phyloP scores from a whole-genome alignment of 176 grass and related monocot species.

The Neostapfia colusana region DNA sequence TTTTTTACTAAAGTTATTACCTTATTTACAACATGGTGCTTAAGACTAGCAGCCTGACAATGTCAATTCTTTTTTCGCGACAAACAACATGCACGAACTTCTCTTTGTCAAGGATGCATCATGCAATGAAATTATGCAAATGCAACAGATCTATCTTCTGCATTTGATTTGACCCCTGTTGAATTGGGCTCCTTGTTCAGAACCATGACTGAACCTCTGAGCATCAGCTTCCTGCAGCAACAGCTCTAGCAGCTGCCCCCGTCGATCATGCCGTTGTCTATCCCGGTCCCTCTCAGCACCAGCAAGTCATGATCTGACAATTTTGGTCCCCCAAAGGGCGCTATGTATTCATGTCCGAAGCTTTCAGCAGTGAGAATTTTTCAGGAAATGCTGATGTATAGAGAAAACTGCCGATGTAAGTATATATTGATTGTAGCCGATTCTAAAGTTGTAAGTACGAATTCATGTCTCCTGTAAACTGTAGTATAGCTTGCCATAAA shows the following conservation, averaged over 20 bases:
- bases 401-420: slow-evolving; percentile 41
- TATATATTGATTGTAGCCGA: slow-evolving; percentile 40
- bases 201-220: slow-evolving; percentile 51
- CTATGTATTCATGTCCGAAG: not conserved
- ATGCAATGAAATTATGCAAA: not conserved
- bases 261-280: slow-evolving; percentile 4
- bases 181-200: not conserved
- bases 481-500: slow-evolving; percentile 37
- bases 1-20: no score
- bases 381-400: slow-evolving; percentile 39
- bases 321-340: not conserved
- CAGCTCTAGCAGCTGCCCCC: slow-evolving; percentile 27
- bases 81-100: not conserved
- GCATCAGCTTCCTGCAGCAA: slow-evolving; percentile 47
- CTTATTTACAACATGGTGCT: not conserved
- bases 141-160: not conserved
- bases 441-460: slow-evolving; percentile 46
- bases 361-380: slow-evolving; percentile 5
- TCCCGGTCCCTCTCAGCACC: slow-evolving; percentile 26
- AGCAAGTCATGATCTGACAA: slow-evolving; percentile 25
- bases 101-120: not conserved
- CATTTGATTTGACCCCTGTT: not conserved
- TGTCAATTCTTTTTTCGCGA: not conserved
- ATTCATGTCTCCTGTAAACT: slow-evolving; percentile 40
- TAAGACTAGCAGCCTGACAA: not conserved